These are phyloP conservation scores for Ophiosphaerella korrae DNA, from an alignment of 2,329 filamentous ascomycete genomes.

Conservation along the genomic window DNA sequence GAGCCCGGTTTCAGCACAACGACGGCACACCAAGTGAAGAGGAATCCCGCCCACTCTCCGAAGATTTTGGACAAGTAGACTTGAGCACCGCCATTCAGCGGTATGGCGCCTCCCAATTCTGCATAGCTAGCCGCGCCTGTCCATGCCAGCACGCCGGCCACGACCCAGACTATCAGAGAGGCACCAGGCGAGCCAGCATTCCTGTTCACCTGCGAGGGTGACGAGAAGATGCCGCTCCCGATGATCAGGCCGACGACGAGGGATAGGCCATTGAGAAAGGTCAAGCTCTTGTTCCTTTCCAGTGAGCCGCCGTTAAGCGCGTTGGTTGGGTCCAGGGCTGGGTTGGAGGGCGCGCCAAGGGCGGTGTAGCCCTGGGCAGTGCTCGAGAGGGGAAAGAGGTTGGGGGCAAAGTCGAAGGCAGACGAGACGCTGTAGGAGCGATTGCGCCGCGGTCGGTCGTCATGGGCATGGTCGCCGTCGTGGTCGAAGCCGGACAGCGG, in stretches of 20 bases:
- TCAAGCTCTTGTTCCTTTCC: conserved; percentile 94
- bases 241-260: conserved; percentile 93
- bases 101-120: conserved; percentile 93
- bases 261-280: conserved; percentile 90
- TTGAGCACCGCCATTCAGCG: conserved; percentile 91
- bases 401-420: conserved; percentile 93
- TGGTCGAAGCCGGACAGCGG: conserved; percentile 66
- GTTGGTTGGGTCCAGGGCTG: conserved; percentile 58
- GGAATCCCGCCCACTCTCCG: conserved; percentile 87
- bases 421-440: conserved; percentile 90
- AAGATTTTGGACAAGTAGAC: conserved; percentile 96
- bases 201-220: conserved; percentile 87
- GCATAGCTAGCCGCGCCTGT: conserved; percentile 95
- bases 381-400: conserved; percentile 88
- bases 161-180: conserved; percentile 85
- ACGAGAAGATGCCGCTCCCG: conserved; percentile 94
- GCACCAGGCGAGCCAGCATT: conserved; percentile 92
- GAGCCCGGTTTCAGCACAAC: conserved; percentile 92
- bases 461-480: conserved; percentile 50
- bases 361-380: conserved; percentile 80
- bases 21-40: conserved; percentile 96
- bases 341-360: conserved; percentile 74
- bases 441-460: conserved; percentile 51
- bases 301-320: conserved; percentile 75
- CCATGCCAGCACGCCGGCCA: conserved; percentile 93